Conservation (phyloP, 768 basidiomycete genomes). For the Calvatia gigantea region DNA sequence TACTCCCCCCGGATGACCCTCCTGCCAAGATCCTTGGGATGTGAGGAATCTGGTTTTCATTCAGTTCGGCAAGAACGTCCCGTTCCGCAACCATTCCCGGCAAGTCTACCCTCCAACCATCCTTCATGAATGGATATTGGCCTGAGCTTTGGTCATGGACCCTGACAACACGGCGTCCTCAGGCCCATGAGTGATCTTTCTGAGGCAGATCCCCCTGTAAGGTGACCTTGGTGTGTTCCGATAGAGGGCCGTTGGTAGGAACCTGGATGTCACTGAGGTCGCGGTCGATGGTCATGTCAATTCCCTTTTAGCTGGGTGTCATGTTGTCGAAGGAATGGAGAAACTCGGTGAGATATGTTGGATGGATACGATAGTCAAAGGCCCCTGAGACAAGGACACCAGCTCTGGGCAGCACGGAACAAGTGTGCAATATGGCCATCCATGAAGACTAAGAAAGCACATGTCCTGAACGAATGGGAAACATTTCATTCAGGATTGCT, state of each 20-base stretch:
- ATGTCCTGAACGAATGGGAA: constrained; percentile 25
- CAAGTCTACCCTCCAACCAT: constrained; percentile 23
- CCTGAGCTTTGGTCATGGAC: constrained; percentile 16
- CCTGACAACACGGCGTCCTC: constrained; percentile 21
- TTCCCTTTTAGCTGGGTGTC: constrained; percentile 17
- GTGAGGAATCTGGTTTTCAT: constrained; percentile 16
- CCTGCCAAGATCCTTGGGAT: constrained; percentile 25
- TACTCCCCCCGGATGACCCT: constrained; percentile 20
- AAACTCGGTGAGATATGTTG: constrained; percentile 24
- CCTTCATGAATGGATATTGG: constrained; percentile 24
- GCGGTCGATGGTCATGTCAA: constrained; percentile 22
- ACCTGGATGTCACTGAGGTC: constrained; percentile 8
- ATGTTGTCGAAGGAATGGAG: constrained; percentile 24
- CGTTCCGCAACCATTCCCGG: constrained; percentile 18
- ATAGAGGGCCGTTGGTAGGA: constrained; percentile 11
- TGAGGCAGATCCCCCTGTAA: constrained; percentile 8
- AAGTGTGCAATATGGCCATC: constrained; percentile 22
- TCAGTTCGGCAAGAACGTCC: constrained; percentile 18
- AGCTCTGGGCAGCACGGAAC: constrained; percentile 29
- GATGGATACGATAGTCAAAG: constrained; percentile 21
- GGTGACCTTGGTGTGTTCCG: constrained; percentile 1
- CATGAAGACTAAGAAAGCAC: constrained; percentile 25
- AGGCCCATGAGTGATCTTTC: constrained; percentile 18
- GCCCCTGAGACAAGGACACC: constrained; percentile 26
- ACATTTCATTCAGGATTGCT: constrained; percentile 17